Conservation (phyloP, 805 yeast genomes). For the Cyberlindnera euphorbiae region DNA sequence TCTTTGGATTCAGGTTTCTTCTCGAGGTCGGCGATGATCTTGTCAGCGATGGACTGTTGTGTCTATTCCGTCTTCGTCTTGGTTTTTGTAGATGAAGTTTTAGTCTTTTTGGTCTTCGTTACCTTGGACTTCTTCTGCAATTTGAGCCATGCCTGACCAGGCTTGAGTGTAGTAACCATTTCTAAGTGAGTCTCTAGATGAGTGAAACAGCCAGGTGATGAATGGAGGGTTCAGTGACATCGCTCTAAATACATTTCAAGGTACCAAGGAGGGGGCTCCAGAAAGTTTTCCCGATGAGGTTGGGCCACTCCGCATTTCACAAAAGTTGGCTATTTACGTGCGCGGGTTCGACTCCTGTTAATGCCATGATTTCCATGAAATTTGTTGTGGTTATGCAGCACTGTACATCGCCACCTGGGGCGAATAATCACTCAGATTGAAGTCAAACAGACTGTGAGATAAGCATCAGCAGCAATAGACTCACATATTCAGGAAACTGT, state of each 20-base stretch:
- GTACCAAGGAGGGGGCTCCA: background rate
- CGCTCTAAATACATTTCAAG: background rate
- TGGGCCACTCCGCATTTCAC: conserved; percentile 1
- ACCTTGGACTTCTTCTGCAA: conserved; percentile 13
- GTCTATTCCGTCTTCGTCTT: conserved; percentile 6
- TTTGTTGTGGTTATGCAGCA: too few species aligned
- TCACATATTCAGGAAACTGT: too few species aligned
- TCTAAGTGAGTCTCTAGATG: too few species aligned
- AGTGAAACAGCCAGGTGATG: background rate
- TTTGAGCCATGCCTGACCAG: conserved; percentile 21
- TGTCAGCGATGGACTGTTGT: conserved; percentile 13
- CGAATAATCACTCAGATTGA: too few species aligned
- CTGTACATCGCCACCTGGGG: too few species aligned
- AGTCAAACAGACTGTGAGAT: too few species aligned
- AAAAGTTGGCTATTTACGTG: too few species aligned
- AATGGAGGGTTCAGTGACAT: background rate
- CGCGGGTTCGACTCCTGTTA: too few species aligned
- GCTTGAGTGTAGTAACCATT: conserved; percentile 13
- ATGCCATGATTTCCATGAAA: too few species aligned
- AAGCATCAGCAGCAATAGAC: too few species aligned
- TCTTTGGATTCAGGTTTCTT: conserved; percentile 7
- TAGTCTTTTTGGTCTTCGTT: conserved; percentile 3
- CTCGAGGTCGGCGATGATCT: conserved; percentile 15
- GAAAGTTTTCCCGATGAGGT: conserved; percentile 10
- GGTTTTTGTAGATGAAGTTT: background rate